Evolutionary conservation across 2,329 filamentous ascomycete species (phyloP), one percentile per base, ranked within the genome.

Genomic region (Fusarium domesticum): DNA sequence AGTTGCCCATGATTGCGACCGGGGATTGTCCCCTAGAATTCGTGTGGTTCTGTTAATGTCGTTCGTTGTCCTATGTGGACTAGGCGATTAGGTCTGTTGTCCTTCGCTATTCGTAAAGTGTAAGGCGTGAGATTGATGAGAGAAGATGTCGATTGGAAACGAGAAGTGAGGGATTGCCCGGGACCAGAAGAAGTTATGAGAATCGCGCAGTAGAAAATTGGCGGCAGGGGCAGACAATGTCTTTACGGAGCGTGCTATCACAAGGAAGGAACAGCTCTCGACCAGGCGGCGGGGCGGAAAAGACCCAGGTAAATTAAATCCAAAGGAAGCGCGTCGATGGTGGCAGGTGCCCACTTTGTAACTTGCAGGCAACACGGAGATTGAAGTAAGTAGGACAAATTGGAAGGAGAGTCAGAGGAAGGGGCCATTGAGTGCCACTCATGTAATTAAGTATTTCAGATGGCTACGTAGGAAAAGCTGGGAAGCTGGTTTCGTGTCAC

Each of bases 1-100:
- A 69, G 48, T 55, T 50, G 45, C 66, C 64, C 67, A 70, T 70
- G 40, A 46, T 61, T 52, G 41, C 51, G 55, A 49, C 43, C 39
- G 43, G 45, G 42, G 42, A 40, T 38, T 48, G 28, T 48, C 43
- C 43, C 31, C 42, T 30, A 36, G 36, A 35, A 35, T 23, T 43
- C 32, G 34, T 34, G 25, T 18, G 31, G 18, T 33, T 37, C 16
- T 30, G 40, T 38, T 46, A 30, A 31, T 36, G 45, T 41, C 17
- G 37, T 45, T 48, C 47, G 25, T 31, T 15, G 25, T 14, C 37
- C 42, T 45, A 42, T 37, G 17, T 39, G 38, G 39, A 18, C n/a
- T 4, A 15, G 7, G 19, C 32, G 14, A 33, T 33, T 33, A 18
- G 31, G n/a, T 6, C 15, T 33, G n/a, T 33, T 8, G 7, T 16